These are phyloP conservation scores for Saccharomycopsis sp. DNA, from an alignment of 805 yeast species.

Conservation along the genomic window DNA sequence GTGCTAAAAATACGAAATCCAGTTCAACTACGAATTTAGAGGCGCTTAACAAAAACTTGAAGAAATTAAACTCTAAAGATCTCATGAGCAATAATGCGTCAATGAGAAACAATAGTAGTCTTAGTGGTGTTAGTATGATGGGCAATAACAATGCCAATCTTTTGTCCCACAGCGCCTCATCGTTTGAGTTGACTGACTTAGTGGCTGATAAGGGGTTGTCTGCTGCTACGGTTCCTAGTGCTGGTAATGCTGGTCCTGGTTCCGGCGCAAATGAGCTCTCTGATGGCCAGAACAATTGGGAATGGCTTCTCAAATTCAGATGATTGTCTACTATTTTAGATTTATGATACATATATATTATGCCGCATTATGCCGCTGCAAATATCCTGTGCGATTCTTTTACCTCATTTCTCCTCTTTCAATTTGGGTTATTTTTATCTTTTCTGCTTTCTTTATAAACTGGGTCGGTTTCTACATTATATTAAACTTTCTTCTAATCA, in stretches of 20 bases:
- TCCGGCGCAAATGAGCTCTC: background rate
- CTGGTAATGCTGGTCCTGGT: background rate
- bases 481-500: background rate
- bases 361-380: background rate
- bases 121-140: background rate
- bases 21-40: constrained; percentile 8
- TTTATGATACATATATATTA: too few relatives aligned
- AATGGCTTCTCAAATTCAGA: constrained; percentile 19
- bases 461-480: background rate
- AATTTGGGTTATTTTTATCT: background rate
- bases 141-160: background rate
- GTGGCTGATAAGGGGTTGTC: background rate
- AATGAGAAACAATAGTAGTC: background rate
- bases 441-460: background rate
- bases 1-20: constrained; percentile 1
- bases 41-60: constrained; percentile 7
- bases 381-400: background rate
- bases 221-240: background rate
- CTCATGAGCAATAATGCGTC: background rate
- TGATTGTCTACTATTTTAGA: constrained; percentile 3
- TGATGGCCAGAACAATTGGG: constrained; percentile 19
- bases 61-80: constrained; percentile 5
- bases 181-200: background rate
- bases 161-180: background rate
- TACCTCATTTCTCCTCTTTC: background rate